Conservation (phyloP, 2,329 filamentous ascomycete species). For the Ophioceras dolichostomum region DNA sequence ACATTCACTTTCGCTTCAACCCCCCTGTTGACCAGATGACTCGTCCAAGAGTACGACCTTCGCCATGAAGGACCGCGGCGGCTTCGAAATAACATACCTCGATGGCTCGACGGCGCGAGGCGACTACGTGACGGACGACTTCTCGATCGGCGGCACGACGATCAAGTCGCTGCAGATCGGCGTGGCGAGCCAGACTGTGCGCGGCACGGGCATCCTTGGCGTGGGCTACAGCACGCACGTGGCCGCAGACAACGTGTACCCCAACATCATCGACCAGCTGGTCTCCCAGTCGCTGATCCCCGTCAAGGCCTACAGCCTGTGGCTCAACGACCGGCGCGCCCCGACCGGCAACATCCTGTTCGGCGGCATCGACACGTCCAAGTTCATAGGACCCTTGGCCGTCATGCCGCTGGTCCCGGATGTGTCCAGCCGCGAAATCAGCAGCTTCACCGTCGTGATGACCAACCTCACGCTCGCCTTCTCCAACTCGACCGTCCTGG, state of each 20-base stretch:
- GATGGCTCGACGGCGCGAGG: slow-evolving; percentile 41
- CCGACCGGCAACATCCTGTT: slow-evolving; percentile 54
- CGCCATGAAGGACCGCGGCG: slow-evolving; percentile 23
- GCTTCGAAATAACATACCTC: slow-evolving; percentile 51
- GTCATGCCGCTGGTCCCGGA: slow-evolving; percentile 40
- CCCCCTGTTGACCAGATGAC: slow-evolving; percentile 26
- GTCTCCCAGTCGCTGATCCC: slow-evolving; percentile 48
- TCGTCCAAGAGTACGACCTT: slow-evolving; percentile 34
- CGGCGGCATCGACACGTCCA: slow-evolving; percentile 55
- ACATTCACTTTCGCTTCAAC: too few species aligned
- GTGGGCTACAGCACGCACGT: slow-evolving; percentile 43
- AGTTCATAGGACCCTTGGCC: slow-evolving; percentile 46
- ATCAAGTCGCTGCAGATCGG: slow-evolving; percentile 43
- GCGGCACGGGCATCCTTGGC: slow-evolving; percentile 44
- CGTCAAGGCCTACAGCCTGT: slow-evolving; percentile 56
- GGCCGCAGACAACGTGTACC: slow-evolving; percentile 28
- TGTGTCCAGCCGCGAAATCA: slow-evolving; percentile 22
- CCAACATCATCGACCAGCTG: slow-evolving; percentile 53
- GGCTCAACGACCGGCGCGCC: slow-evolving; percentile 41
- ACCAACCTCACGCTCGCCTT: slow-evolving; percentile 23
- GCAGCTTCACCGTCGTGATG: slow-evolving; percentile 26
- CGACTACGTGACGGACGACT: slow-evolving; percentile 45
- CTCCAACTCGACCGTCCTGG: slow-evolving; percentile 20
- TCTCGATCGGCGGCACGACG: slow-evolving; percentile 35
- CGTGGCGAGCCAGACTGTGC: slow-evolving; percentile 32